phyloP scores from a whole-genome alignment of 2,329 filamentous ascomycete species.

The Exophiala spinifera region DNA sequence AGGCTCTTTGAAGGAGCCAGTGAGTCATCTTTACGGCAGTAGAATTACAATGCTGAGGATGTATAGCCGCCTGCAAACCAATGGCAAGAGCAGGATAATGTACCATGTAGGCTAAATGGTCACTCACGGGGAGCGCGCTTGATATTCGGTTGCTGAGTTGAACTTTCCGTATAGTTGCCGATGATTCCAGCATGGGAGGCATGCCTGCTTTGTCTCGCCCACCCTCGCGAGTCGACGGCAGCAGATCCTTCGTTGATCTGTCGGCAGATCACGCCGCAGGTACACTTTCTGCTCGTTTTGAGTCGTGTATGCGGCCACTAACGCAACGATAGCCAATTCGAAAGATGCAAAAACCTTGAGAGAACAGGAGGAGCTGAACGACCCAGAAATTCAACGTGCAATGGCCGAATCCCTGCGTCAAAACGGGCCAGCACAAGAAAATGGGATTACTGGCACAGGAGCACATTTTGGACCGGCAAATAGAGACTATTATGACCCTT shows the following conservation, averaged over 20 bases:
- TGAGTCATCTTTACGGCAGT: constrained; percentile 1
- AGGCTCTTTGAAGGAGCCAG: constrained; percentile 14
- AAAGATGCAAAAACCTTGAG: constrained; percentile 35
- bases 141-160: constrained; percentile 16
- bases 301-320: background rate
- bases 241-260: constrained; percentile 30
- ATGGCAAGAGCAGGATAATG: constrained; percentile 26
- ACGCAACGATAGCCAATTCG: constrained; percentile 21
- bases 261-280: constrained; percentile 33
- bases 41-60: background rate
- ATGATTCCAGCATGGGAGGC: constrained; percentile 37
- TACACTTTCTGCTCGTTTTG: constrained; percentile 12
- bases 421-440: constrained; percentile 51
- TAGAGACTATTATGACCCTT: constrained; percentile 52
- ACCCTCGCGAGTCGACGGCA: constrained; percentile 42
- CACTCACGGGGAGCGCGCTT: background rate
- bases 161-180: constrained; percentile 37
- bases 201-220: constrained; percentile 46
- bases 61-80: constrained; percentile 17
- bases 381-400: constrained; percentile 44
- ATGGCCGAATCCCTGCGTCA: constrained; percentile 47
- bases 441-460: constrained; percentile 46
- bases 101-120: constrained; percentile 23
- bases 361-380: constrained; percentile 37
- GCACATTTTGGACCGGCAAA: constrained; percentile 55